Base-by-base conservation (phyloP, 1,284 basidiomycete species). In the Albatrellus sp. region DNA sequence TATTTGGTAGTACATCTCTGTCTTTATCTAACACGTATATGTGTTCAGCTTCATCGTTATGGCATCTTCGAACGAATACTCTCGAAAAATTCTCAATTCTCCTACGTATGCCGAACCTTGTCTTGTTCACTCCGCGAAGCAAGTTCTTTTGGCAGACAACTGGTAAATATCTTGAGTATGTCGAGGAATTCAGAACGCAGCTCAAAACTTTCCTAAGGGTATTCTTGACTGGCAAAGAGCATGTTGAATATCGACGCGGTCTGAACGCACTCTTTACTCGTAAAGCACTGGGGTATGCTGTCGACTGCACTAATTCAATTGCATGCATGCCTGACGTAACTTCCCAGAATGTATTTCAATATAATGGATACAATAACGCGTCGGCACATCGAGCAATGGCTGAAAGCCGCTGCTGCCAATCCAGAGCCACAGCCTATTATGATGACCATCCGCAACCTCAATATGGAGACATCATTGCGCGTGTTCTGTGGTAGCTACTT, bases 401-500 rank as follows among this genome's bases (percentile, higher is more conserved):
- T 88, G 37, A 66, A 65, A n/a, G 64, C 66, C 1, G 68, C 73
- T 20, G 67, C 69, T 29, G 64, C 67, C 42, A 65, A 72, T 46
- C 53, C 71, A 1, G 60, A 69, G 1, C 69, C 82, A 17, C 67
- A 75, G 54, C 66, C 77, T 5, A 87, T 93, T 70, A 96, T 96
- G 92, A 82, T 87, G 77, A 75, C 72, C 31, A 85, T 90, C 60
- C 89, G 96, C 49, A 79, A 88, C 59, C 71, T 97, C 53, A 98
- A 98, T 71, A 98, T 98, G 93, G 88, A 93, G 53, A 94, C 92
- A 2, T 98, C 93, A 10, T 79, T 98, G 29, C 79, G 82, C 44
- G 94, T 98, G 46, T 98, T 98, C 67, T 90, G 93, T 58, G 94
- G 94, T 35, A 68, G 73, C 52, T 90, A 98, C 64, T 84, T 98